Evolutionary conservation across 768 basidiomycete species (phyloP), one percentile per base, ranked within the genome.

Genomic region (Pholiota microspora): DNA sequence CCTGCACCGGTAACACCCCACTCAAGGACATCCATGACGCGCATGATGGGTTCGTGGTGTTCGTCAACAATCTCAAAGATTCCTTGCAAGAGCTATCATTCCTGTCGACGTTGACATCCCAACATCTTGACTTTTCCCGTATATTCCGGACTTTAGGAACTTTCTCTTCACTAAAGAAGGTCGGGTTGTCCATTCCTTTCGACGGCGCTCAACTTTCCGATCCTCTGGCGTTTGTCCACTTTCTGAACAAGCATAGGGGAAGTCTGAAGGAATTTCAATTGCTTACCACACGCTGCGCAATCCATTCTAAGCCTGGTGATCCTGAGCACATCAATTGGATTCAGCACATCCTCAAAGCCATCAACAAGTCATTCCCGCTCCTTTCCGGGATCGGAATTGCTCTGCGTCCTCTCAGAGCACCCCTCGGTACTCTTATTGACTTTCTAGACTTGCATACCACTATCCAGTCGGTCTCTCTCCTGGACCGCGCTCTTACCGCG

Each of bases 111-210:
- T 59, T 62, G 18, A 56, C 68, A 3, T 78, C 75, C 7, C 66
- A 58, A 42, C 64, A 71, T 45, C 71, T 81, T 36, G 73, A 76
- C 59, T 62, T 81, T 13, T 61, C 66, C 51, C 66, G 62, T 21
- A 69, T 81, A 34, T 75, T 77, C 58, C 52, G 58, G 13, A 58
- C 61, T 42, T 64, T 78, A 31, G 76, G 73, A 0, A 63, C 58
- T 12, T 77, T 77, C 32, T 73, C 76, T n/a, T 66, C 54, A 35
- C 68, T 81, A 12, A 65, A 51, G n/a, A 62, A 69, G 1, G 64
- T 79, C 38, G 54, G 68, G 0, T 62, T 81, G 12, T 75, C 72
- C 25, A 75, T 79, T 13, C 78, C 79, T 6, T 77, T 73, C 48
- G 73, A 79, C 38, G 77, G 77, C 6, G 64, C 61, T 5, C 75